These are phyloP conservation scores for Conticribra guillardii DNA, from an alignment of 108 stramenopile species.

Conservation along the genomic window DNA sequence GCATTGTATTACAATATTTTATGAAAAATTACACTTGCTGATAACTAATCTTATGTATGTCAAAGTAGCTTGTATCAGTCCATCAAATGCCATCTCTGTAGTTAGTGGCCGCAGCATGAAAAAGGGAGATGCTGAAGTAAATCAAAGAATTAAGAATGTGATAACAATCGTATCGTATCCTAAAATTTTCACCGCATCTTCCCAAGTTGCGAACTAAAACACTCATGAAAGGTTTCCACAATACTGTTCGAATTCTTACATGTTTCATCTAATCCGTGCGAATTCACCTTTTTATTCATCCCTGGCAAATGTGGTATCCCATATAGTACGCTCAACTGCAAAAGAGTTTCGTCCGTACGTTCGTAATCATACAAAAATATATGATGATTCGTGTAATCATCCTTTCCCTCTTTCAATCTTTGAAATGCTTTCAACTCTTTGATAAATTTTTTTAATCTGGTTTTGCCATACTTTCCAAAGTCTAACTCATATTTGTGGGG, in stretches of 20 bases:
- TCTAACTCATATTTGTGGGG: constrained; percentile 17
- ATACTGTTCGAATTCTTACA: constrained; percentile 5
- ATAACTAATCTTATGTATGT: too few species aligned
- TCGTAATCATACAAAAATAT: constrained; percentile 15
- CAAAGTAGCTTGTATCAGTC: too few species aligned
- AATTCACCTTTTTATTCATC: constrained; percentile 10
- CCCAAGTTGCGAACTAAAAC: constrained; percentile 1
- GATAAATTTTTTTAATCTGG: not conserved
- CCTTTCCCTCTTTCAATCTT: not conserved
- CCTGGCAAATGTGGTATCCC: constrained; percentile 11
- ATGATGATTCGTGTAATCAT: not conserved
- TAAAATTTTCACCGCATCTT: too few species aligned
- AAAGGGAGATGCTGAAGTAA: too few species aligned
- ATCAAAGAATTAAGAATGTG: not conserved
- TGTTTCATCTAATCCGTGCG: not conserved
- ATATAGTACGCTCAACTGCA: constrained; percentile 1
- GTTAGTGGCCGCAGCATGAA: too few species aligned
- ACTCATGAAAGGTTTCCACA: constrained; percentile 13
- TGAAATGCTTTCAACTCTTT: not conserved
- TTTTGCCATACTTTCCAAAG: constrained; percentile 5
- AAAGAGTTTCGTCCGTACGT: constrained; percentile 9
- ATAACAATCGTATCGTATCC: not conserved
- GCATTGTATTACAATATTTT: too few species aligned
- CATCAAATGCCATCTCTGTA: too few species aligned
- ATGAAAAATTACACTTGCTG: too few species aligned